A percentile compares a stretch with the other conserved stretches of the same genome.
Conservation (phyloP, 495 filamentous ascomycete genomes). For the Achaetomiella virescens region DNA sequence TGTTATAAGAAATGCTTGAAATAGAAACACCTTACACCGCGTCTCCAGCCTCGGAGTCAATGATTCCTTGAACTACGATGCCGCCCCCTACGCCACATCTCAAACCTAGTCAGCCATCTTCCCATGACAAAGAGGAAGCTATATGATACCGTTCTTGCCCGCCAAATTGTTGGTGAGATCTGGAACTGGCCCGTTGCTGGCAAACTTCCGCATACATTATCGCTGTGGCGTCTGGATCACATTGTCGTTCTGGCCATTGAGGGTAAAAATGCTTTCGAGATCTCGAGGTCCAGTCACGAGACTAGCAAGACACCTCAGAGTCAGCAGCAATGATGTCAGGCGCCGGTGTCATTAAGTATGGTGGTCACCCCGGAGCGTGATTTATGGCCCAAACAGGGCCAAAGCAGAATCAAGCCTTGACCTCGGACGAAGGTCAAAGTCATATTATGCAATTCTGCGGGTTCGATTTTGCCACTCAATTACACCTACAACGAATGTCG, state of each 20-base stretch:
- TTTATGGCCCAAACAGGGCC: too few relatives aligned
- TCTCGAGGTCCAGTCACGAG: conserved; percentile 18
- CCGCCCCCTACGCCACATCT: conserved; percentile 18
- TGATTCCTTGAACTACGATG: conserved; percentile 10
- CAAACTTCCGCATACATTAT: conserved; percentile 14
- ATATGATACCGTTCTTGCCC: too few relatives aligned
- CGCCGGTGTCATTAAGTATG: background rate
- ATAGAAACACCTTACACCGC: conserved; percentile 8
- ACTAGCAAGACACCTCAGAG: conserved; percentile 6
- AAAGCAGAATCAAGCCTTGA: background rate
- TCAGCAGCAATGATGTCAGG: background rate
- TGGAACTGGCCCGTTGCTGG: conserved; percentile 20
- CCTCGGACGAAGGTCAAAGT: background rate
- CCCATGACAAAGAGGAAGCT: too few relatives aligned
- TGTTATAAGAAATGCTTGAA: too few relatives aligned
- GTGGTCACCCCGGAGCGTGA: too few relatives aligned
- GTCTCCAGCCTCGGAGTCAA: conserved; percentile 19
- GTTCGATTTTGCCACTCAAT: too few relatives aligned
- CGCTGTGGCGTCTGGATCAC: conserved; percentile 16
- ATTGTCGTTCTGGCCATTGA: conserved; percentile 17
- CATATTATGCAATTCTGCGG: too few relatives aligned
- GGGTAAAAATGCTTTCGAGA: conserved; percentile 18
- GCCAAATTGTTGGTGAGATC: conserved; percentile 19
- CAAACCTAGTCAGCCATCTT: background rate
- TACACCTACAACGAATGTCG: background rate